Percentiles rank a stretch among this genome's conserved stretches.
Conservation (phyloP, 2,329 filamentous ascomycete species). For the Apiospora arundinis region DNA sequence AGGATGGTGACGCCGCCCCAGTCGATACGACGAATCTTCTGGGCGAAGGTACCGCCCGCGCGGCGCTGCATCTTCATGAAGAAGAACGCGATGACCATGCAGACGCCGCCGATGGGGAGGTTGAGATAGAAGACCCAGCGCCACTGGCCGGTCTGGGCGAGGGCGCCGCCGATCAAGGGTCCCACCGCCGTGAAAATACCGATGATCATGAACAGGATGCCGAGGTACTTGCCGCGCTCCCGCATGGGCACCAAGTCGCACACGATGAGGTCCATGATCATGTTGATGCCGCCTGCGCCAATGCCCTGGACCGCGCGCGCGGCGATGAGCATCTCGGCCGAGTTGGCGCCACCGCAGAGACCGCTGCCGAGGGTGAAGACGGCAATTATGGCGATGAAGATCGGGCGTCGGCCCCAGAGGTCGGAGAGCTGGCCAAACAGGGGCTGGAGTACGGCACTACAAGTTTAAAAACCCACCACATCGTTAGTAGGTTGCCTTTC, state of each 20-base stretch:
- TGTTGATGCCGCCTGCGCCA: slow-evolving; percentile 20
- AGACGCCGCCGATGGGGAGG: background rate
- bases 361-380: slow-evolving; percentile 24
- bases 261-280: slow-evolving; percentile 20
- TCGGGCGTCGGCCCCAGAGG: slow-evolving; percentile 51
- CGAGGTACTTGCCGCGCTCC: slow-evolving; percentile 22
- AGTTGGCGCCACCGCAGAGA: slow-evolving; percentile 20
- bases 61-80: slow-evolving; percentile 34
- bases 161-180: slow-evolving; percentile 19
- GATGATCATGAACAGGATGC: background rate
- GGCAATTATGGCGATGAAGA: slow-evolving; percentile 23
- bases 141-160: background rate
- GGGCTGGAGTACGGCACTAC: slow-evolving; percentile 47
- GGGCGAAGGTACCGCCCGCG: background rate
- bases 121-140: background rate
- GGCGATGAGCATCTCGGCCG: slow-evolving; percentile 5
- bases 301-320: slow-evolving; percentile 20
- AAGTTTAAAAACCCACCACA: slow-evolving; percentile 20
- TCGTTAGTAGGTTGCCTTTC: background rate
- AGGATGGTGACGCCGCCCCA: background rate
- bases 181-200: slow-evolving; percentile 9
- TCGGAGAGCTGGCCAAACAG: slow-evolving; percentile 50
- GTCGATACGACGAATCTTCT: background rate
- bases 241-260: slow-evolving; percentile 22
- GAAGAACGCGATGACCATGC: background rate